Base-by-base conservation (phyloP, 2,329 filamentous ascomycete genomes). In the Colletotrichum ledebouriae region DNA sequence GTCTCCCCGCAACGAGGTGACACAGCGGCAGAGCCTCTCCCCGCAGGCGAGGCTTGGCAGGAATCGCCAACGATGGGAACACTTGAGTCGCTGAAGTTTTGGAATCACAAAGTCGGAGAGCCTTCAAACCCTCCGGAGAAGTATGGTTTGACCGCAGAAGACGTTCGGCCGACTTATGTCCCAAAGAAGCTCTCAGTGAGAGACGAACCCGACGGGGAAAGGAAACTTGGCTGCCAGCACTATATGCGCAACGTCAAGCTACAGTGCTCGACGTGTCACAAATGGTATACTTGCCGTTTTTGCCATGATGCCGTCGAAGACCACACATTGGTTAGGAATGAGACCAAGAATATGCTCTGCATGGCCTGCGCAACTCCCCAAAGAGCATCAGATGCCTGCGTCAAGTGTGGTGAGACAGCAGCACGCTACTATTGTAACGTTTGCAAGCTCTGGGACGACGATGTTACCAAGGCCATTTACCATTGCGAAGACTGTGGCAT, bases 371-470 rank as follows among this genome's bases (percentile, higher is more conserved):
- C 90, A 6, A 93, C 92, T 63, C 91, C 96, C 2, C 96, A 99
- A 75, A 88, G 88, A 64, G 94, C 92, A 3, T 89, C 89, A 34
- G 93, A 97, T 71, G 85, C 88, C 59, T 99, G 96, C 78, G 84
- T 86, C 58, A 85, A 88, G 63, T 99, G 96, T 77, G 91, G 90
- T 17, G 89, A 90, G 72, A 87, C 89, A 66, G 89, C 93, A 6
- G 94, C 95, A 12, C 92, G 92, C 75, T 98, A 98, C 78, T 99
- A 97, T 77, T 99, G 96, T 81, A 87, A 89, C 61, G 92, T 96
- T 63, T 99, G 96, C 85, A 98, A 98, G 80, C 85, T 99, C 2
- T 99, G 96, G 96, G 95, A 98, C 75, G 94, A 98, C 75, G 93
- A 98, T 73, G 88, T 90, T 62, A 90, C 89, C 72, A 98, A 97